These are phyloP conservation scores for Trypanosoma scelopori DNA, from an alignment of 208 protist species.

Conservation along the genomic window DNA sequence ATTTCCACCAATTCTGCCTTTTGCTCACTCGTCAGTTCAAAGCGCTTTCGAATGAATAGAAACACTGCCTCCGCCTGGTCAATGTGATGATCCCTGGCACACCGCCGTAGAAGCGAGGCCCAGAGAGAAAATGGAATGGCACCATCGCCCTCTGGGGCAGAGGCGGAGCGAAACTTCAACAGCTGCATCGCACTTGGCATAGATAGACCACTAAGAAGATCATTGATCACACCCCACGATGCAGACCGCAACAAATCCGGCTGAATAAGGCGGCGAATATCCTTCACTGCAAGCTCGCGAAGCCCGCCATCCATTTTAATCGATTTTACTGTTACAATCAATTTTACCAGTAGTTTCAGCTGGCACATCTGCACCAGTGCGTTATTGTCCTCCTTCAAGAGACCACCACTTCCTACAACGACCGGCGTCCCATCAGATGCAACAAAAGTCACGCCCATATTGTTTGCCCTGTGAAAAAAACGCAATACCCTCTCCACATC, in stretches of 20 bases:
- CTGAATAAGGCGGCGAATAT: conserved; percentile 63
- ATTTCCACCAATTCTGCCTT: conserved; percentile 86
- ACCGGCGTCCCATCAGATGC: conserved; percentile 10
- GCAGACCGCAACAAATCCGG: conserved; percentile 39
- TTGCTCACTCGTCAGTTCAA: conserved; percentile 38
- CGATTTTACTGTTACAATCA: conserved; percentile 69
- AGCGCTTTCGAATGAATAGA: conserved; percentile 67
- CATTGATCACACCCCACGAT: conserved; percentile 80
- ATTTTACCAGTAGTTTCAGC: conserved; percentile 70
- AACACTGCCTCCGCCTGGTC: conserved; percentile 81
- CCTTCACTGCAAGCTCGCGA: conserved; percentile 58
- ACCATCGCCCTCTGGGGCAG: conserved; percentile 23
- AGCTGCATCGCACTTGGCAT: conserved; percentile 80
- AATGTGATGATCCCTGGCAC: conserved; percentile 65
- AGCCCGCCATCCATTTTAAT: conserved; percentile 77
- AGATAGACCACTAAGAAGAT: conserved; percentile 73
- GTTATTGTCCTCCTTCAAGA: conserved; percentile 27
- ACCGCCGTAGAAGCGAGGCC: conserved; percentile 79
- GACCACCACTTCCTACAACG: conserved; percentile 29
- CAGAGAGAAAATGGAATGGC: conserved; percentile 76
- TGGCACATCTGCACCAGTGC: conserved; percentile 48
- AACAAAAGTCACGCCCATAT: conserved; percentile 34
- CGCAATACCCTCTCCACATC: conserved; percentile 69
- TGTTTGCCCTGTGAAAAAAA: conserved; percentile 62
- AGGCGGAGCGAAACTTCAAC: conserved; percentile 40